Conservation (phyloP, 306 rosid species). For the Cicer pinnatifidum region DNA sequence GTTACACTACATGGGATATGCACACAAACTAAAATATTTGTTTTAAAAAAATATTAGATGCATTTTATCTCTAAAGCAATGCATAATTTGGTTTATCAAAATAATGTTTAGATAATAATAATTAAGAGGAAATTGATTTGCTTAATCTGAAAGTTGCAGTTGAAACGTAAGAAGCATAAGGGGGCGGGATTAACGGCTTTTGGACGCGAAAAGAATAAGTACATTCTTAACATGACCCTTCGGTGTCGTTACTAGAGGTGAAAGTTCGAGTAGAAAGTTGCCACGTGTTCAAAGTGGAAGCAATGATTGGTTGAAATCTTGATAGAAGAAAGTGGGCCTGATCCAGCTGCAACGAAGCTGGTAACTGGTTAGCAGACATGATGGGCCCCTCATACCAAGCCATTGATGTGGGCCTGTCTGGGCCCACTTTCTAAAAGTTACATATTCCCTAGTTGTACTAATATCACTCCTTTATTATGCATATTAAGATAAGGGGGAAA, state of each 20-base stretch:
- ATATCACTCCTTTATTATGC: not conserved
- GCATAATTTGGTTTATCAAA: too few species aligned
- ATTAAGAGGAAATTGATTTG: not conserved
- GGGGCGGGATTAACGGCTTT: constrained; percentile 87
- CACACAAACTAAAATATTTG: too few species aligned
- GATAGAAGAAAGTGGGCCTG: not conserved
- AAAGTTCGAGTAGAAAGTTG: constrained; percentile 1
- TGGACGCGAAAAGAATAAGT: constrained; percentile 53
- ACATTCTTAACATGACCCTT: constrained; percentile 31
- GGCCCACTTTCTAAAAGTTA: constrained; percentile 42
- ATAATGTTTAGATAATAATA: too few species aligned
- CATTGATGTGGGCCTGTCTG: constrained; percentile 34
- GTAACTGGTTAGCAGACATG: constrained; percentile 35
- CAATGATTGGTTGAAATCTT: constrained; percentile 44
- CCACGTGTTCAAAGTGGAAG: constrained; percentile 53
- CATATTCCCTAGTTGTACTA: not conserved
- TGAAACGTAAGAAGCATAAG: constrained; percentile 50
- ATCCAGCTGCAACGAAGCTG: constrained; percentile 52
- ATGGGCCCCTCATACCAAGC: constrained; percentile 49
- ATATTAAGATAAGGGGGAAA: not conserved
- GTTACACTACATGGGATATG: too few species aligned
- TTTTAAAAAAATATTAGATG: too few species aligned
- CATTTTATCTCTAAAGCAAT: too few species aligned
- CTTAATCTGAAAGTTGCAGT: constrained; percentile 17
- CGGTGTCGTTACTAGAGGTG: not conserved